Percentiles rank a stretch among this genome's conserved stretches.
Conservation (phyloP, 164 flowering plant species). For the Dillenia turbinata region DNA sequence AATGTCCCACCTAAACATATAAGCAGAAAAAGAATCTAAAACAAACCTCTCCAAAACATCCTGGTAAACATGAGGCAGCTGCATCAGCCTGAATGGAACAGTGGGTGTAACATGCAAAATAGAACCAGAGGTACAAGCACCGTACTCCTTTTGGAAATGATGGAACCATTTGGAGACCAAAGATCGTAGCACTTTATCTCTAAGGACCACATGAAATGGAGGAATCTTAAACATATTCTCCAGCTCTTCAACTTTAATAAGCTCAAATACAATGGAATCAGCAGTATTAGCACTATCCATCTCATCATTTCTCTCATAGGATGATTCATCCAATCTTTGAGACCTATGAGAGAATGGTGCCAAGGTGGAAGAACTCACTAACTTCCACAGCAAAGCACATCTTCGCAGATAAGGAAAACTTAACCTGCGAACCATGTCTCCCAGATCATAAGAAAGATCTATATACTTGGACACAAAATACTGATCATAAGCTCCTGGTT, state of each 20-base stretch:
- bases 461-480: slow-evolving; percentile 56
- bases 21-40: background rate
- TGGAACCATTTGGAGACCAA: slow-evolving; percentile 51
- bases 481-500: slow-evolving; percentile 31
- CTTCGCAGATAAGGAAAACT: slow-evolving; percentile 79
- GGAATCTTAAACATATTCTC: slow-evolving; percentile 69
- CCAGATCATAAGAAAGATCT: slow-evolving; percentile 41
- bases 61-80: slow-evolving; percentile 76
- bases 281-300: slow-evolving; percentile 15
- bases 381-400: slow-evolving; percentile 77
- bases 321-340: slow-evolving; percentile 24
- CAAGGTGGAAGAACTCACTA: slow-evolving; percentile 42
- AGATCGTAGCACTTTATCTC: slow-evolving; percentile 39
- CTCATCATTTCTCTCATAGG: slow-evolving; percentile 17
- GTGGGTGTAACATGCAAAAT: slow-evolving; percentile 51
- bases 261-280: slow-evolving; percentile 19
- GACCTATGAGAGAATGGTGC: slow-evolving; percentile 44
- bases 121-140: slow-evolving; percentile 17
- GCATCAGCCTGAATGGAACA: slow-evolving; percentile 76
- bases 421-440: slow-evolving; percentile 49
- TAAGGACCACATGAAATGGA: slow-evolving; percentile 48
- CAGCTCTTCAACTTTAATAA: slow-evolving; percentile 45
- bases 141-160: slow-evolving; percentile 48
- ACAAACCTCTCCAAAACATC: slow-evolving; percentile 85
- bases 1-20: background rate